Conservation (phyloP, 805 yeast genomes). For the Metschnikowia gelsemii region DNA sequence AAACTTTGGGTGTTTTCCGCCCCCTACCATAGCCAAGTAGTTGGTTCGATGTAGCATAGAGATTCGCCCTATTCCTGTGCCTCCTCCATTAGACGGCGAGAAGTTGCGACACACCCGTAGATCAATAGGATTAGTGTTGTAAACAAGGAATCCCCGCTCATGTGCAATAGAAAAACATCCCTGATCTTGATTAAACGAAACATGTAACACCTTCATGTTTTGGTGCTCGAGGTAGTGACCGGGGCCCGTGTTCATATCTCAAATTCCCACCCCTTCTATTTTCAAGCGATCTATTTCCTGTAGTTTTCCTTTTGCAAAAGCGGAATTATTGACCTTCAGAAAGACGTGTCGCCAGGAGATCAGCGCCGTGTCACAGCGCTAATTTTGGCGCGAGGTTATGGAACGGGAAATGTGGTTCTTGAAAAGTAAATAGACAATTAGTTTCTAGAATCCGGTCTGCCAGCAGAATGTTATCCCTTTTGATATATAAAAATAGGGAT, state of each 20-base stretch:
- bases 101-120: conserved; percentile 62
- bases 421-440: background rate
- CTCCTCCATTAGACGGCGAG: conserved; percentile 20
- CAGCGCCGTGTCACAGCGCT: conserved; percentile 2
- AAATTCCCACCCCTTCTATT: too few species aligned
- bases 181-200: conserved; percentile 83
- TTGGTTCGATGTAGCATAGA: conserved; percentile 89
- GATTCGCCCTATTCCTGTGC: conserved; percentile 69
- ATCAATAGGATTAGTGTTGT: conserved; percentile 84
- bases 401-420: background rate
- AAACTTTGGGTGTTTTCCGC: conserved; percentile 76
- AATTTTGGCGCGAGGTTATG: conserved; percentile 4
- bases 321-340: background rate
- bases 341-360: conserved; percentile 2
- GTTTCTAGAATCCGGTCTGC: background rate
- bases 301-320: too few species aligned
- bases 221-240: conserved; percentile 1
- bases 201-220: conserved; percentile 48
- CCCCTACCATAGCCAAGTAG: conserved; percentile 86
- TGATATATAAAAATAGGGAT: too few species aligned
- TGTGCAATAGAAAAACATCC: conserved; percentile 85
- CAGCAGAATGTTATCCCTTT: too few species aligned
- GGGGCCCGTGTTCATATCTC: conserved; percentile 13
- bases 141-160: conserved; percentile 80
- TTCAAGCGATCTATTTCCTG: too few species aligned